Conservation (phyloP, 1,139 yeast species). For the Suhomyces atakaporum region DNA sequence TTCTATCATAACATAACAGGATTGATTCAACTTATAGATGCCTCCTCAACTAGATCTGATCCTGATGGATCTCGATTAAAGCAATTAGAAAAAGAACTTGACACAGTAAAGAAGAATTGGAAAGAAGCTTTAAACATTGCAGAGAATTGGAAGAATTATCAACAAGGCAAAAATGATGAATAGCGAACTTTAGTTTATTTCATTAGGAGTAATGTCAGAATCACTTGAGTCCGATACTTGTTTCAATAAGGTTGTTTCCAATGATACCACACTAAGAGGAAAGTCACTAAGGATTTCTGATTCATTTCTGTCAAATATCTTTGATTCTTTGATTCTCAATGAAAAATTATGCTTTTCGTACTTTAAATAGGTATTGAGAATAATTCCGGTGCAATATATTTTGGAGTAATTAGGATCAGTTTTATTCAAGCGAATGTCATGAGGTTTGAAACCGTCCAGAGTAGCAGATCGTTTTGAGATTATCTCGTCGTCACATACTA, state of each 20-base stretch:
- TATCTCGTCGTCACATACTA: not conserved
- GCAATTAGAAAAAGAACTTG: conserved; percentile 39
- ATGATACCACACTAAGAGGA: conserved; percentile 33
- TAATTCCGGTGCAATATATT: conserved; percentile 35
- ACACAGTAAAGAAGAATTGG: conserved; percentile 41
- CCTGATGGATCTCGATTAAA: conserved; percentile 20
- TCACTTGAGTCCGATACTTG: conserved; percentile 2
- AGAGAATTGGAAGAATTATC: conserved; percentile 46
- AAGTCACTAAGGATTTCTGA: conserved; percentile 31
- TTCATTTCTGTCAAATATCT: conserved; percentile 2
- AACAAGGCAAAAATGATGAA: conserved; percentile 6
- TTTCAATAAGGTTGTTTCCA: conserved; percentile 34
- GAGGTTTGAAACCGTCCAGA: not conserved
- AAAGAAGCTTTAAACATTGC: conserved; percentile 47
- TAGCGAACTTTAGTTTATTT: too few relatives aligned
- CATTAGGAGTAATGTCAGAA: too few relatives aligned
- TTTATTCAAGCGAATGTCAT: conserved; percentile 8
- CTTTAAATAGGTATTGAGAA: conserved; percentile 33
- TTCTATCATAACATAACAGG: conserved; percentile 25
- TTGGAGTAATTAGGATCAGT: conserved; percentile 20
- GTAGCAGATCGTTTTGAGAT: not conserved
- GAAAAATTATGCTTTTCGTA: conserved; percentile 21
- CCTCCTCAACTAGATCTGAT: conserved; percentile 8
- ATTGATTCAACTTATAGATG: conserved; percentile 24
- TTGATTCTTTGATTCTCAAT: conserved; percentile 21